These are phyloP conservation scores for Chenopodium berlandieri DNA, from an alignment of 148 eudicot species.

Conservation along the genomic window DNA sequence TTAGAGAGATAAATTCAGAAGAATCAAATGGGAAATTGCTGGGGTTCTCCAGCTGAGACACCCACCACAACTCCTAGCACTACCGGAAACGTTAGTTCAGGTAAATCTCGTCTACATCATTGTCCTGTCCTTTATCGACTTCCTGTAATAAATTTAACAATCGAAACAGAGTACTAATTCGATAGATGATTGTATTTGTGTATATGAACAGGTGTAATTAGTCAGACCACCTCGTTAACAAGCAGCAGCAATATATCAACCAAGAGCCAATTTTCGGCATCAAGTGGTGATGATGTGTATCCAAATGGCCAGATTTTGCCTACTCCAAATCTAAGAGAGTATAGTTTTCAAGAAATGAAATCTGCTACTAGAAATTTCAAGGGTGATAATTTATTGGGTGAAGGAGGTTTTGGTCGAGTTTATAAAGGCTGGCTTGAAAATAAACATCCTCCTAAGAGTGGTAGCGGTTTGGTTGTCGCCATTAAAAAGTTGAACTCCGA, in stretches of 20 bases:
- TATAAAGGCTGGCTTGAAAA: conserved; percentile 78
- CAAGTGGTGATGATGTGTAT: conserved; percentile 35
- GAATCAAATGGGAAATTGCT: conserved; percentile 53
- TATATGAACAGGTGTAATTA: not conserved
- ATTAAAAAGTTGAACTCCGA: conserved; percentile 70
- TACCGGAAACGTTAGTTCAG: conserved; percentile 44
- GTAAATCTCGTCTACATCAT: conserved; percentile 19
- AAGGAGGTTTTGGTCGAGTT: conserved; percentile 52
- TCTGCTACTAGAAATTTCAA: conserved; percentile 58
- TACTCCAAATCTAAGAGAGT: conserved; percentile 49
- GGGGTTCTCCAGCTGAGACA: conserved; percentile 30
- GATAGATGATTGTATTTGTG: not conserved
- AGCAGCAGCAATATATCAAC: conserved; percentile 43
- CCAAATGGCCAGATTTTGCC: conserved; percentile 49
- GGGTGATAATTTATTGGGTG: conserved; percentile 49
- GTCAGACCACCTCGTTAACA: not conserved
- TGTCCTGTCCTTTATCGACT: not conserved
- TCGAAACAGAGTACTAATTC: too few relatives aligned
- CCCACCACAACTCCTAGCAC: conserved; percentile 33
- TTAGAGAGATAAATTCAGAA: not conserved
- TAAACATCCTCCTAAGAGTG: conserved; percentile 34
- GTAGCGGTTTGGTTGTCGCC: conserved; percentile 49
- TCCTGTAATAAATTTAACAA: too few relatives aligned
- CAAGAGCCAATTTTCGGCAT: conserved; percentile 48
- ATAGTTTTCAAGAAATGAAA: conserved; percentile 52